phyloP scores from a whole-genome alignment of 1,284 basidiomycete species.

The Rhodotorula sp. region DNA sequence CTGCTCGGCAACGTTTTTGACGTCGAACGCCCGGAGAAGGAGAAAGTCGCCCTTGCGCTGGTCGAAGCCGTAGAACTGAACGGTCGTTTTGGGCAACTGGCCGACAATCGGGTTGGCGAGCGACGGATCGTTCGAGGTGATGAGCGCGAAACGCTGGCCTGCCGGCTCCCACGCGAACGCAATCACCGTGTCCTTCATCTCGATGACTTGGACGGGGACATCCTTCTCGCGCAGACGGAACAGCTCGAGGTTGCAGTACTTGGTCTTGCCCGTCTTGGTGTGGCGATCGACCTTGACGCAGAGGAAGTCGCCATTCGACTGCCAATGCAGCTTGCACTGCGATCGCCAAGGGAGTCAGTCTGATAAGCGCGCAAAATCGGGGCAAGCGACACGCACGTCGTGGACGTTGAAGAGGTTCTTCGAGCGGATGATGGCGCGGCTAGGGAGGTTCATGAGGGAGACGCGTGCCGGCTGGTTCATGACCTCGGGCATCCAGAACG shows the following conservation, averaged over 20 bases:
- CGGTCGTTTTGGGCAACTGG: constrained; percentile 90
- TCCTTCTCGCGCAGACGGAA: constrained; percentile 98
- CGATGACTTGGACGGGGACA: constrained; percentile 95
- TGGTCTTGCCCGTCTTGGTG: constrained; percentile 98
- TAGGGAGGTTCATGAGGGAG: constrained; percentile 85
- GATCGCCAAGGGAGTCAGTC: background rate
- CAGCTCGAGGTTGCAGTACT: constrained; percentile 97
- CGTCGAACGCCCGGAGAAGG: constrained; percentile 65
- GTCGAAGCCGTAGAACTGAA: constrained; percentile 95
- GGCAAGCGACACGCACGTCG: no score
- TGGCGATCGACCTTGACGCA: constrained; percentile 99
- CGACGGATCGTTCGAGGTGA: constrained; percentile 92
- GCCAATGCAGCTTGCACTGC: constrained; percentile 97
- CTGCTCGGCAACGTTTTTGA: constrained; percentile 70
- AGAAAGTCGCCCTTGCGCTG: constrained; percentile 92
- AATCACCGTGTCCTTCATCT: constrained; percentile 93
- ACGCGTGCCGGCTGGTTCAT: constrained; percentile 94
- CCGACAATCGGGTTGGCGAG: constrained; percentile 81
- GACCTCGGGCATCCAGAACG: constrained; percentile 97
- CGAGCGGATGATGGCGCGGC: constrained; percentile 77
- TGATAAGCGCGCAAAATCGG: background rate
- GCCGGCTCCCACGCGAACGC: constrained; percentile 99
- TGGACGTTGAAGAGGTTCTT: constrained; percentile 99
- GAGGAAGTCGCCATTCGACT: constrained; percentile 97
- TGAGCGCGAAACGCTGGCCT: constrained; percentile 92